phyloP scores from a whole-genome alignment of 805 yeast species.

The Saccharomycopsis schoenii region DNA sequence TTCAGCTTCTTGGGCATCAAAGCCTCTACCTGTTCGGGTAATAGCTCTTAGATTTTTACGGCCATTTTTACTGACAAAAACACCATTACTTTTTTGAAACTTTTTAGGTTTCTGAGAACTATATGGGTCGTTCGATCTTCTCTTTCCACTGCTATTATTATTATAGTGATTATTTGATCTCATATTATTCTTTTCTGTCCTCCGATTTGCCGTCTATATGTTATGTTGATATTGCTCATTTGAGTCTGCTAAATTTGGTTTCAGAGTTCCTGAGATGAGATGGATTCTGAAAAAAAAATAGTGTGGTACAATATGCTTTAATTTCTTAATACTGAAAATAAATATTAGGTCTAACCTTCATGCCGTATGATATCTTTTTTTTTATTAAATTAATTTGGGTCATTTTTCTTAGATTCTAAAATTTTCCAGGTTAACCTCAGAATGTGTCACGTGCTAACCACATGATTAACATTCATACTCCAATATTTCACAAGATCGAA shows the following conservation, averaged over 20 bases:
- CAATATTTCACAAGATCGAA: too few relatives aligned
- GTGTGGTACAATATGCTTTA: too few relatives aligned
- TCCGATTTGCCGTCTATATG: too few relatives aligned
- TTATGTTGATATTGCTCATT: too few relatives aligned
- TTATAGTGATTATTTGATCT: background rate
- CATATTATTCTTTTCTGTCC: background rate
- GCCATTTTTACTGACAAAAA: conserved; percentile 32
- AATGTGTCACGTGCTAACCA: background rate
- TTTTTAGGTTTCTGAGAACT: background rate
- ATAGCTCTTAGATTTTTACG: conserved; percentile 52
- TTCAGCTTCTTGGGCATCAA: conserved; percentile 18
- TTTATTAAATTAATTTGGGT: background rate
- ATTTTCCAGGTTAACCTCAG: background rate
- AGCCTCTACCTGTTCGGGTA: conserved; percentile 41
- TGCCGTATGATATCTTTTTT: background rate
- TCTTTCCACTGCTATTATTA: background rate
- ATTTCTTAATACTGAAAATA: too few relatives aligned
- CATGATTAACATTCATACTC: too few relatives aligned
- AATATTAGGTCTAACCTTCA: background rate
- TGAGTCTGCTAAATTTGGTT: too few relatives aligned
- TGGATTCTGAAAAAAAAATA: too few relatives aligned
- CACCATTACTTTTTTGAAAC: background rate
- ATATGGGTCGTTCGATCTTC: background rate
- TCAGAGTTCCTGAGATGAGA: too few relatives aligned
- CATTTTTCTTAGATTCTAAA: too few relatives aligned